phyloP scores from a whole-genome alignment of 1,284 basidiomycete species.

The Polyporus tsugae region DNA sequence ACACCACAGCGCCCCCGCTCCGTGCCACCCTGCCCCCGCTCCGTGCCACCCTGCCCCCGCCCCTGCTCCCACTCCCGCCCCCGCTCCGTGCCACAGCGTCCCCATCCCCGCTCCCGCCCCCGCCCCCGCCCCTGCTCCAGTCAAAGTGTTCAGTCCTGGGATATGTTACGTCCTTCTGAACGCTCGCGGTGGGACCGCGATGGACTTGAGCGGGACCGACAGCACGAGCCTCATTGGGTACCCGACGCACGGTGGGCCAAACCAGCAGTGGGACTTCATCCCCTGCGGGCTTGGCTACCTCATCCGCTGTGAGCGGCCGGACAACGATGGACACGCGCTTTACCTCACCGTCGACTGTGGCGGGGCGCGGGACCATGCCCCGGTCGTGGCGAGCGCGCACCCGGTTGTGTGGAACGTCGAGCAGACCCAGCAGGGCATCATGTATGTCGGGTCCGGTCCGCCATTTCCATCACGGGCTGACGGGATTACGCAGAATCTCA shows the following conservation, averaged over 20 bases:
- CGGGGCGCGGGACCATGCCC: slow-evolving; percentile 45
- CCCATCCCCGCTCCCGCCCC: slow-evolving; percentile 4
- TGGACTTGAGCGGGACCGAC: slow-evolving; percentile 63
- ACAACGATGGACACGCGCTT: slow-evolving; percentile 35
- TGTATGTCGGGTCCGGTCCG: slow-evolving; percentile 23
- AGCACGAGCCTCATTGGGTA: slow-evolving; percentile 59
- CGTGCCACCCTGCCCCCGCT: too few species aligned
- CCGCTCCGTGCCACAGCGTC: not conserved
- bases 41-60: too few species aligned
- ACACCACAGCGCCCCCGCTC: too few species aligned
- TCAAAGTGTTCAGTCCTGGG: slow-evolving; percentile 27
- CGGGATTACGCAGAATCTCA: slow-evolving; percentile 25
- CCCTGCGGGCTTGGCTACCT: slow-evolving; percentile 49
- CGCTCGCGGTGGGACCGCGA: slow-evolving; percentile 53
- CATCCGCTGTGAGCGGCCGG: slow-evolving; percentile 48
- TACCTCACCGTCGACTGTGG: slow-evolving; percentile 49
- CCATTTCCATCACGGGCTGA: not conserved
- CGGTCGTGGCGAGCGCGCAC: slow-evolving; percentile 42
- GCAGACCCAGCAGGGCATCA: slow-evolving; percentile 33
- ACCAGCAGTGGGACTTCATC: slow-evolving; percentile 64
- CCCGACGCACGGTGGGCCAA: slow-evolving; percentile 50
- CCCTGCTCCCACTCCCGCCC: not conserved
- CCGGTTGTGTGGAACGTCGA: slow-evolving; percentile 39
- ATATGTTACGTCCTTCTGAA: slow-evolving; percentile 55
- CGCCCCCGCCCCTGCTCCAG: slow-evolving; percentile 8